phyloP scores from a whole-genome alignment of 139 green algal species.

The Mesotaenium endlicherianum region DNA sequence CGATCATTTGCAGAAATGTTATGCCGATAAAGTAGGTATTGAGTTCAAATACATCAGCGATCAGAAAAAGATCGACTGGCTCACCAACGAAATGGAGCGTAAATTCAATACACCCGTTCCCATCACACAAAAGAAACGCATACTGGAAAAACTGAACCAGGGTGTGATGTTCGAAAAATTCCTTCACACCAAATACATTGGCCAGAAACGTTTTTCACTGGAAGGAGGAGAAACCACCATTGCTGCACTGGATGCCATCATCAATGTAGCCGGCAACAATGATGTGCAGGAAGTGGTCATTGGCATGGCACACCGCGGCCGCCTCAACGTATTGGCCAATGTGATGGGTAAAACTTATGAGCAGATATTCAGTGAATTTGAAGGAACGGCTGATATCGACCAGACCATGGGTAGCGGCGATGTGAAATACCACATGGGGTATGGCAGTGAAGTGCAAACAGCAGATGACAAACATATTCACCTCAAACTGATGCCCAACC shows the following conservation, averaged over 20 bases:
- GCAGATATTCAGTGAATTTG: slow-evolving; percentile 60
- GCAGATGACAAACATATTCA: neutral
- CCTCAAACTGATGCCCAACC: slow-evolving; percentile 93
- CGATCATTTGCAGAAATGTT: no score
- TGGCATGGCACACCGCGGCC: slow-evolving; percentile 69
- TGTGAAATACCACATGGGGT: slow-evolving; percentile 94
- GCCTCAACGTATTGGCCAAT: slow-evolving; percentile 70
- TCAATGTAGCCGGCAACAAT: slow-evolving; percentile 74
- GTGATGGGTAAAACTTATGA: slow-evolving; percentile 68
- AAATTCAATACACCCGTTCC: no score
- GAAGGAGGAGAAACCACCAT: slow-evolving; percentile 82
- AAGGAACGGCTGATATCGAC: neutral
- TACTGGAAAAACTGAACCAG: no score
- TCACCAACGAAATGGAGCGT: no score
- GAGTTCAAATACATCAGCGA: no score
- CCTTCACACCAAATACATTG: no score
- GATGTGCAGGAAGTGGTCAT: slow-evolving; percentile 80
- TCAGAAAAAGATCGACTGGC: no score
- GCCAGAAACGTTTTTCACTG: slow-evolving; percentile 49
- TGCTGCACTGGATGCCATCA: slow-evolving; percentile 86
- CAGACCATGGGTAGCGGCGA: slow-evolving; percentile 55
- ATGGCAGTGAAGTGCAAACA: slow-evolving; percentile 53
- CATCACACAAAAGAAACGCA: no score
- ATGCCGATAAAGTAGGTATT: no score
- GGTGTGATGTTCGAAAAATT: no score